These are phyloP conservation scores for Dryas alaskensis DNA, from an alignment of 306 rosid genomes.

Conservation along the genomic window DNA sequence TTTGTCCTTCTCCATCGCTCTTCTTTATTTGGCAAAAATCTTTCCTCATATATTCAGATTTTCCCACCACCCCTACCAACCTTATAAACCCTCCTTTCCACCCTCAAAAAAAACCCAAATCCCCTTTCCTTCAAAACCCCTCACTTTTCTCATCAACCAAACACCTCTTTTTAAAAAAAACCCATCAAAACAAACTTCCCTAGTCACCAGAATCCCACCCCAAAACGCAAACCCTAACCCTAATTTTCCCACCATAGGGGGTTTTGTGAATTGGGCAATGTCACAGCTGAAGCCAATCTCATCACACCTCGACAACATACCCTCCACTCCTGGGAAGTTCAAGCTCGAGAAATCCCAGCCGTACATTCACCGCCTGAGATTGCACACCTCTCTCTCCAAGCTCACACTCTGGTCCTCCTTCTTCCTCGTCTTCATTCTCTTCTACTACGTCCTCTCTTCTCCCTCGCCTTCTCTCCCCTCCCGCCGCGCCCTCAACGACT, in stretches of 20 bases:
- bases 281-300: slow-evolving; percentile 45
- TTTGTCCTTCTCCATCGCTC: slow-evolving; percentile 1
- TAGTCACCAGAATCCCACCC: neutral
- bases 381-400: slow-evolving; percentile 48
- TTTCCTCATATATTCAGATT: neutral
- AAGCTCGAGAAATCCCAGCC: slow-evolving; percentile 62
- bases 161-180: neutral
- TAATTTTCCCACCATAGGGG: slow-evolving; percentile 3
- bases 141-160: slow-evolving; percentile 22
- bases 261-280: slow-evolving; percentile 37
- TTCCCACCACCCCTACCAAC: neutral
- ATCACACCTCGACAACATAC: slow-evolving; percentile 55
- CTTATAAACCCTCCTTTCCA: neutral
- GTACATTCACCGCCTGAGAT: slow-evolving; percentile 54
- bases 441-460: slow-evolving; percentile 38
- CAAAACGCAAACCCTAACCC: neutral
- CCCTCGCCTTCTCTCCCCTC: slow-evolving; percentile 36
- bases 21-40: neutral
- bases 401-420: slow-evolving; percentile 59
- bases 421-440: slow-evolving; percentile 47
- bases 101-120: neutral
- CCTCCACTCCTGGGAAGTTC: slow-evolving; percentile 77
- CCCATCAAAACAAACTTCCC: neutral
- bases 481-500: slow-evolving; percentile 41
- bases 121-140: neutral